These are phyloP conservation scores for Theileria sp. DNA, from an alignment of 169 alveolate genomes.

Conservation along the genomic window DNA sequence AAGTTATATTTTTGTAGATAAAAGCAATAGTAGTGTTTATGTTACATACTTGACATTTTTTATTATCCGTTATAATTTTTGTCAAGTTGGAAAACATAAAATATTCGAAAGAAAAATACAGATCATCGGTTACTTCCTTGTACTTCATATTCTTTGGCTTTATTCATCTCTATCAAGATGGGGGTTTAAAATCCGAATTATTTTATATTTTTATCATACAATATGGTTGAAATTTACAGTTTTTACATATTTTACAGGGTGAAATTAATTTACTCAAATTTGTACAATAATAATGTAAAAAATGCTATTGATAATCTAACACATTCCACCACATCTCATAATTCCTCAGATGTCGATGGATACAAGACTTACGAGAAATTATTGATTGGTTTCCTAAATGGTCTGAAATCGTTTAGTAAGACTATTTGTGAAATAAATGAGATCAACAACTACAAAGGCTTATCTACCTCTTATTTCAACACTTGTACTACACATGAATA, in stretches of 20 bases:
- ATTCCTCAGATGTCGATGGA: background rate
- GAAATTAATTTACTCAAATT: slow-evolving; percentile 32
- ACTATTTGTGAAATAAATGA: slow-evolving; percentile 56
- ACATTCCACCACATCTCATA: slow-evolving; percentile 14
- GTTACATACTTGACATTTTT: slow-evolving; percentile 42
- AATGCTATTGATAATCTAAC: slow-evolving; percentile 37
- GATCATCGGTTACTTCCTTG: slow-evolving; percentile 14
- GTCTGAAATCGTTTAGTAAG: slow-evolving; percentile 56
- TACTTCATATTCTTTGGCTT: background rate
- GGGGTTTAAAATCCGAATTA: background rate
- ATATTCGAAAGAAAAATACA: slow-evolving; percentile 41
- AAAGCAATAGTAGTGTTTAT: slow-evolving; percentile 21
- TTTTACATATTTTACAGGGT: slow-evolving; percentile 44
- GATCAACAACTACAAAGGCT: slow-evolving; percentile 32
- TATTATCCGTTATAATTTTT: slow-evolving; percentile 4
- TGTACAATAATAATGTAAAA: slow-evolving; percentile 36
- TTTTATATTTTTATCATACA: background rate
- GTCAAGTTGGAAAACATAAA: slow-evolving; percentile 40
- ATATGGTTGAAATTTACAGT: slow-evolving; percentile 51
- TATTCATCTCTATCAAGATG: background rate
- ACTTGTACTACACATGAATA: slow-evolving; percentile 50
- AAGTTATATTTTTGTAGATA: background rate
- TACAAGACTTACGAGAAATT: slow-evolving; percentile 53
- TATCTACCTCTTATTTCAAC: slow-evolving; percentile 58
- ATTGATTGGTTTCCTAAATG: slow-evolving; percentile 49